Percentiles rank a stretch among this genome's conserved stretches.
These are phyloP conservation scores for Rhodotorula sp. DNA, from an alignment of 1,284 basidiomycete genomes.

Conservation along the genomic window DNA sequence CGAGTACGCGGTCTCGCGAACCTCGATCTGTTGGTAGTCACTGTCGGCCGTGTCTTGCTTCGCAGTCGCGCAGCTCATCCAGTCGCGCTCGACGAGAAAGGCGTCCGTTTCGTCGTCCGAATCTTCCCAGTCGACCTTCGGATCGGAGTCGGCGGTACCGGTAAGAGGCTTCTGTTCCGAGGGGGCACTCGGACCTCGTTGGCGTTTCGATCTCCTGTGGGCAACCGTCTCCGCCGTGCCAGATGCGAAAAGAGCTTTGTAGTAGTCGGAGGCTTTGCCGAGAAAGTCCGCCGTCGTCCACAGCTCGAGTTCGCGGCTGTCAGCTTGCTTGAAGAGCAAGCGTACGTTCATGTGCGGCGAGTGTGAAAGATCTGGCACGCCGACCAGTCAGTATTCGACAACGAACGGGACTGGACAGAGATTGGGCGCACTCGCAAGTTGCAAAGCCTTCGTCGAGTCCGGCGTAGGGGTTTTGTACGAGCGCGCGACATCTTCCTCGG, in stretches of 20 bases:
- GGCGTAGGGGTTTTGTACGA: too few relatives aligned
- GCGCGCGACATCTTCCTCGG: too few relatives aligned
- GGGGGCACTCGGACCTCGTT: accelerated
- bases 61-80: too few relatives aligned
- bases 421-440: too few relatives aligned
- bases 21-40: not conserved
- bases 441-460: too few relatives aligned
- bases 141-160: not conserved
- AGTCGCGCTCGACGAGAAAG: not conserved
- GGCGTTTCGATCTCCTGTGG: not conserved
- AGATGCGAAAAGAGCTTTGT: conserved; percentile 36
- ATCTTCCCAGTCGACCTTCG: not conserved
- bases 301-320: not conserved
- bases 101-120: not conserved
- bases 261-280: conserved; percentile 48
- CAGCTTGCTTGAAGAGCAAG: conserved; percentile 1
- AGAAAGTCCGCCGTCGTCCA: conserved; percentile 42
- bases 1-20: not conserved
- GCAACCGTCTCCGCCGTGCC: conserved; percentile 1
- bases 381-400: too few relatives aligned
- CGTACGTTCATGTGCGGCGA: not conserved
- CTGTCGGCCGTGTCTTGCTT: not conserved
- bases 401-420: too few relatives aligned
- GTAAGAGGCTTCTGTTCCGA: not conserved
- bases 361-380: too few relatives aligned